Evolutionary conservation across 306 rosid genomes (phyloP), one percentile per base, ranked within the genome.

Genomic region (Cajanus cajan): DNA sequence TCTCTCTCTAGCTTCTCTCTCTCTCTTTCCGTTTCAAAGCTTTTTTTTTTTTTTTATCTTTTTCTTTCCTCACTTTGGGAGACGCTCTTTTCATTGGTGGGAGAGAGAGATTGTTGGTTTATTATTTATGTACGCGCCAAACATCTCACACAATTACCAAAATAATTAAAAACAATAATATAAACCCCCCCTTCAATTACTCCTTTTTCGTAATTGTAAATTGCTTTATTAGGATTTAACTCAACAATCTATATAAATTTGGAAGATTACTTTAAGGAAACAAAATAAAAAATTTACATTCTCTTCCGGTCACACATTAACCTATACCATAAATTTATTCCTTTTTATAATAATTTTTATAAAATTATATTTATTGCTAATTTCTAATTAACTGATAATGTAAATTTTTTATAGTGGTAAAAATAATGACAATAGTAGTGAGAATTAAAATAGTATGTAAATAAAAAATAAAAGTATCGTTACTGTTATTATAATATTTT

Each of bases 81-180:
- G 51, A 52, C 48, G 22, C 48, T 78, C 40, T 68, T 50, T 68
- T 78, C 66, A 64, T 78, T 64, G 82, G 87, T 40, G 84, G 76
- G 51, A 22, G 52, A 50, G 58, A 65, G 45, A 45, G 57, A 61
- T 77, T 70, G 81, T 83, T 85, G 72, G 78, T 47, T 89, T 79
- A 82, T 78, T 78, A 66, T 66, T 83, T 87, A 37, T 71, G 58
- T 77, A 89, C 88, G 82, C 87, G 90, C 93, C 96, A 89, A 89
- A 89, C 78, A 28, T 22, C 31, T 36, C 82, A 44, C 5, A 15
- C 47, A 47, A 62, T 70, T 85, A 48, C 79, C 71, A 14, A 10
- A 61, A 76, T 45, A 76, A 7, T 0, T 2, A 62, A 59, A 13
- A 10, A 57, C 34, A 11, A 12, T 58, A 58, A 14, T 52, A 18